Evolutionary conservation across 2,329 filamentous ascomycete genomes (phyloP), one percentile per base, ranked within the genome.

Genomic region (Diaporthe batatas): DNA sequence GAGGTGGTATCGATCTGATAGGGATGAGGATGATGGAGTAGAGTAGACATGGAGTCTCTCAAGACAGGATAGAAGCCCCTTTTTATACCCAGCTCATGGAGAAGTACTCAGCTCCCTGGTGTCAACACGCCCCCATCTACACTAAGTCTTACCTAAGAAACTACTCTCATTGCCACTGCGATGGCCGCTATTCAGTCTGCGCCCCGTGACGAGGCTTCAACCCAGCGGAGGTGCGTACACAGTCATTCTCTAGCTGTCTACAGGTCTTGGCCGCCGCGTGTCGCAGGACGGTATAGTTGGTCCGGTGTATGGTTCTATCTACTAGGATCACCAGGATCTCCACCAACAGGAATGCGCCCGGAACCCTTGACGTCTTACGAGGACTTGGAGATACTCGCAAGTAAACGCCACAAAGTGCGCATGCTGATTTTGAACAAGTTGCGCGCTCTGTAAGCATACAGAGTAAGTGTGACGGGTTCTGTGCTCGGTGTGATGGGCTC

Each of bases 301-400:
- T 14, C 14, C 18, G 29, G 29, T 34, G 18, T 25, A 18, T 36
- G 1, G 8, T 12, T 16, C 21, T 29, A 29, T 29, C 29, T n/a
- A 29, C 29, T n/a, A 23, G 59, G 21, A 51, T 49, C 7, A 36
- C 29, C n/a, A 1, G 25, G 42, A 0, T 6, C 1, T 49, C 6
- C 14, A 65, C 59, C 29, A 51, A 65, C 42, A 51, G 59, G 42
- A 65, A 65, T 8, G 11, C 42, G 11, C 21, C 59, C 59, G 39
- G 29, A 34, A 11, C n/a, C 5, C 16, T 51, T 7, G 21, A 32
- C 18, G 23, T n/a, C 29, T 65, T 12, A 51, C 25, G 42, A 65
- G 18, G 11, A 14, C 14, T 4, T 6, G 7, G n/a, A n/a, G 11
- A 49, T 65, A 6, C 29, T 32, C 59, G 10, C 21, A 25, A 11